These are phyloP conservation scores for Chaetothyriales sp. DNA, from an alignment of 2,329 filamentous ascomycete species.

Conservation along the genomic window DNA sequence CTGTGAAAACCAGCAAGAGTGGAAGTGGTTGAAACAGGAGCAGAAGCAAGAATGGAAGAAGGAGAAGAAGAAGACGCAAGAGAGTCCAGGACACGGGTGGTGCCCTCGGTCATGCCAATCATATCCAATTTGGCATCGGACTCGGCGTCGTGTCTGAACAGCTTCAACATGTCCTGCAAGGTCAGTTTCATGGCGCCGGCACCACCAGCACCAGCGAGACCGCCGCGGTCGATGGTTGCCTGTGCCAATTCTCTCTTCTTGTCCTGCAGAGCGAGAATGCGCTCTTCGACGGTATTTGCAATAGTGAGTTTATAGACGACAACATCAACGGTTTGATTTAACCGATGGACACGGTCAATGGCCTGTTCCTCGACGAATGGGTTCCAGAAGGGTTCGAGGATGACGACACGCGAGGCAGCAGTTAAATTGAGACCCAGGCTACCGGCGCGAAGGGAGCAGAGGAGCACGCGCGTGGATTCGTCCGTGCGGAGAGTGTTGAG, in stretches of 20 bases:
- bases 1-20: not conserved
- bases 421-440: conserved; percentile 88
- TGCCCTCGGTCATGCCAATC: conserved; percentile 4
- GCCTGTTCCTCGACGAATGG: conserved; percentile 98
- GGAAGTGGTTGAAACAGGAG: not conserved
- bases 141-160: conserved; percentile 64
- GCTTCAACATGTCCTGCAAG: conserved; percentile 81
- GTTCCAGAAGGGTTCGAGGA: conserved; percentile 98
- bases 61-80: not conserved
- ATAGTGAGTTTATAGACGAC: conserved; percentile 91
- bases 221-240: conserved; percentile 54
- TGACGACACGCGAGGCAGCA: conserved; percentile 81
- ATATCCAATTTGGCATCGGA: conserved; percentile 21
- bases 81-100: not conserved
- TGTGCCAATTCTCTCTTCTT: conserved; percentile 87
- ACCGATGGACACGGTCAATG: conserved; percentile 94
- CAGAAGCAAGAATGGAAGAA: not conserved
- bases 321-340: conserved; percentile 91
- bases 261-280: conserved; percentile 87
- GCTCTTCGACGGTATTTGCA: conserved; percentile 73
- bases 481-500: conserved; percentile 64
- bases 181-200: conserved; percentile 65
- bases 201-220: conserved; percentile 35
- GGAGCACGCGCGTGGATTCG: conserved; percentile 60
- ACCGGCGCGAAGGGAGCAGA: conserved; percentile 90